Base-by-base conservation (phyloP, 495 filamentous ascomycete genomes). In the Penicillium psychrofluorescens region DNA sequence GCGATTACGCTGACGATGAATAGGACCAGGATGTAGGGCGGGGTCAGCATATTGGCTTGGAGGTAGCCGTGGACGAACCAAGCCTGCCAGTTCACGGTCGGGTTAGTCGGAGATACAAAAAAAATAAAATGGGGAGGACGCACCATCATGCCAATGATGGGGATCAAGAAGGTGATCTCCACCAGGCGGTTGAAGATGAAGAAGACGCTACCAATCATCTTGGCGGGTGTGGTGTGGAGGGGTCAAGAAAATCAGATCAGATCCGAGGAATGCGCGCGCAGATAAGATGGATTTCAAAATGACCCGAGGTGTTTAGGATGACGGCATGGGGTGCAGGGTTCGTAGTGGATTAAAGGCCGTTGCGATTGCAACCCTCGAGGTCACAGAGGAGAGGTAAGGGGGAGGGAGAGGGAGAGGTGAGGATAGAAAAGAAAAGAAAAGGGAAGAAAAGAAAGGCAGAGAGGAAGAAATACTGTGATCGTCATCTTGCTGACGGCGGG, bases 1-100 rank as follows among this genome's bases (percentile, higher is more conserved):
- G 77, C 90, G 36, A 95, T 76, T 3, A 87, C 82, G 34, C 83
- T 84, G 59, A 86, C 81, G 67, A 95, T 95, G 80, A 95, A 95
- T 50, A 95, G 81, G 46, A 94, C 75, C 15, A 95, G 81, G 66
- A 94, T 83, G 68, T 81, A 86, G 50, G 71, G 61, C 1, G 90
- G 90, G 9, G 87, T 91, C 41, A 95, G 76, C 47, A 66, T 53
- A 71, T 92, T 89, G 48, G 67, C 61, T 46, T 76, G 67, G 46
- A 80, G 70, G 69, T 81, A 90, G 59, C 75, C 74, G 66, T 91
- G 59, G 56, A 95, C 85, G 61, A 95, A 94, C 54, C 79, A 95
- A 58, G 85, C 77, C 56, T 76, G 34, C 39, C 3, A 4, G 3
- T 22, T 6, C 22, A 22, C 22, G 22, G 22, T 22, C 22, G 22